These are phyloP conservation scores for Tephrocybe sp. DNA, from an alignment of 768 basidiomycete species.

Conservation along the genomic window DNA sequence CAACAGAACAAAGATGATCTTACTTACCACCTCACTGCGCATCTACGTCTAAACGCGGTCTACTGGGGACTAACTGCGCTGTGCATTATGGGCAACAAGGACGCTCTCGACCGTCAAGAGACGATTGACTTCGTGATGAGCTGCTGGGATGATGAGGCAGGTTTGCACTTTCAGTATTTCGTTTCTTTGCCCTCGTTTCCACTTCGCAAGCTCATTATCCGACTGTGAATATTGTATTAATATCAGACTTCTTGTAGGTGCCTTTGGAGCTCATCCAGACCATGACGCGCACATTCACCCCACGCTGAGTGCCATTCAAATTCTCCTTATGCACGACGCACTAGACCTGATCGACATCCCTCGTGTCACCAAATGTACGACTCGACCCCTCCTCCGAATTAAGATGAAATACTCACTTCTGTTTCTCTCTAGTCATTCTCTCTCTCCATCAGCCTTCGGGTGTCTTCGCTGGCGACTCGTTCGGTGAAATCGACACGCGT, in stretches of 20 bases:
- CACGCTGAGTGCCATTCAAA: slow-evolving; percentile 91
- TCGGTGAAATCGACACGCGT: slow-evolving; percentile 91
- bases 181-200: background rate
- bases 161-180: slow-evolving; percentile 30
- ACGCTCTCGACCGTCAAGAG: slow-evolving; percentile 79
- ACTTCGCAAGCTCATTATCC: background rate
- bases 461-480: slow-evolving; percentile 85
- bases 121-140: slow-evolving; percentile 89
- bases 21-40: slow-evolving; percentile 85
- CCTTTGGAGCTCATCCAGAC: slow-evolving; percentile 86
- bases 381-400: background rate
- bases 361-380: slow-evolving; percentile 72
- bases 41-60: slow-evolving; percentile 91
- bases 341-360: slow-evolving; percentile 67
- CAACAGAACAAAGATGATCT: slow-evolving; percentile 79
- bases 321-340: slow-evolving; percentile 82
- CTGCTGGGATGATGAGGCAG: slow-evolving; percentile 93
- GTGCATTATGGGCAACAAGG: slow-evolving; percentile 71
- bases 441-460: slow-evolving; percentile 85
- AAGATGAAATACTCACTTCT: background rate
- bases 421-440: slow-evolving; percentile 59
- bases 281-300: slow-evolving; percentile 90
- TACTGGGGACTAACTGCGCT: slow-evolving; percentile 96
- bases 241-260: slow-evolving; percentile 50
- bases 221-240: background rate